Evolutionary conservation across 805 yeast genomes (phyloP).

Genomic region (Pichia heedii): DNA sequence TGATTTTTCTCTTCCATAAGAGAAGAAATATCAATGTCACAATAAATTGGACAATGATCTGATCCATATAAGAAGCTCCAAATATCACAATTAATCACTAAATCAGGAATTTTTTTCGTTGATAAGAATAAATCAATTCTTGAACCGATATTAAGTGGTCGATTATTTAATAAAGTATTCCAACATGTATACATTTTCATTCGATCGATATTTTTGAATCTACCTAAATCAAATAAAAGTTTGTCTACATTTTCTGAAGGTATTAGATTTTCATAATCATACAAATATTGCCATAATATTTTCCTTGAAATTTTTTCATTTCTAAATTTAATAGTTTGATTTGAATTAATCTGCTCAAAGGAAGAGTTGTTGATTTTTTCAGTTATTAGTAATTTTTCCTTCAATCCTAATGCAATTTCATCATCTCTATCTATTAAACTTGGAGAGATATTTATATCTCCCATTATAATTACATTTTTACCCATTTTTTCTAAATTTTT

Average conservation of each 20-base stretch:
- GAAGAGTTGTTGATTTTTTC: conserved; percentile 11
- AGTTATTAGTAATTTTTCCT: conserved; percentile 27
- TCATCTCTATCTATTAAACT: conserved; percentile 83
- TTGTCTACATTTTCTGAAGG: conserved; percentile 28
- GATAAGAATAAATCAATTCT: conserved; percentile 72
- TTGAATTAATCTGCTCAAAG: conserved; percentile 31
- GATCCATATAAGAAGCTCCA: conserved; percentile 72
- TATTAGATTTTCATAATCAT: conserved; percentile 22
- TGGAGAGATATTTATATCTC: conserved; percentile 78
- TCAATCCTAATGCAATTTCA: conserved; percentile 37
- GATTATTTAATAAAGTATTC: conserved; percentile 68
- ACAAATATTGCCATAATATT: conserved; percentile 36
- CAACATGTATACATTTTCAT: conserved; percentile 80
- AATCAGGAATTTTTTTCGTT: conserved; percentile 32
- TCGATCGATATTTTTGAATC: conserved; percentile 48
- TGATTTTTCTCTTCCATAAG: no score
- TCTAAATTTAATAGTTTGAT: conserved; percentile 27
- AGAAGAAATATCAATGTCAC: conserved; percentile 41
- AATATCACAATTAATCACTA: conserved; percentile 35
- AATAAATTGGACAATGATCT: conserved; percentile 87
- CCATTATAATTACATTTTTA: conserved; percentile 70
- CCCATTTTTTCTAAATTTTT: conserved; percentile 44
- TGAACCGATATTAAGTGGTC: conserved; percentile 83
- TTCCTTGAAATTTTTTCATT: conserved; percentile 33
- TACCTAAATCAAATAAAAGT: conserved; percentile 48